Base-by-base conservation (phyloP, 106 monocot genomes). In the Gastrodia elata region DNA sequence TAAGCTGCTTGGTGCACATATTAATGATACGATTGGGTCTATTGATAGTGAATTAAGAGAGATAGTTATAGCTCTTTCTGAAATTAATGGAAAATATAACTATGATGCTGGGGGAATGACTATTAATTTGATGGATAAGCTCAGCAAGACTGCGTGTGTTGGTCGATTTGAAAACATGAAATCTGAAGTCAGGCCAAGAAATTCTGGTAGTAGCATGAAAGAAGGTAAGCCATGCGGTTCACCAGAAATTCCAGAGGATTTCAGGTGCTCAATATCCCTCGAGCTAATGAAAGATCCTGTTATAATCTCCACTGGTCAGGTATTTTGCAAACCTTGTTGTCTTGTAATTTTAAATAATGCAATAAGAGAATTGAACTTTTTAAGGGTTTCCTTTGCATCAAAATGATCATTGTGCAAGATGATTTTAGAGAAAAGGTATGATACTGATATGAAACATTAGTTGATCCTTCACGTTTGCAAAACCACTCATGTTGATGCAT, bases 231-330 rank as follows among this genome's bases (percentile, higher is more conserved):
- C 74, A 75, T 36, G 68, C 49, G 87, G 85, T 70, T 40, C 74
- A 16, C n/a, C 77, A 20, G 78, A 73, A 49, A 85, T 87, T 58
- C 90, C 87, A 26, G 82, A 87, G 52, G 90, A 87, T 78, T 91
- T 91, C 30, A 77, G 71, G 18, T 87, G 90, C 78, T 87, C 90
- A 64, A 87, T 87, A 70, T 87, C 90, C 18, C 78, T 91, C 38
- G 90, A 91, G 55, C 76, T 87, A 42, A 91, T 91, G 87, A 84
- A 80, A 44, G 87, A 91, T 81, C 90, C 90, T 52, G 87, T 85
- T 64, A 91, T 87, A 71, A 87, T 91, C 20, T 82, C 87, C 8
- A 91, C 87, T 2, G 87, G 90, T 26, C 90, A 91, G 87, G 90
- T 91, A 71, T 52, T 43, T 32, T 30, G 41, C 25, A 73, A 11